Conservation (phyloP, 1,139 yeast genomes). For the Sugiyamaella paludigena region DNA sequence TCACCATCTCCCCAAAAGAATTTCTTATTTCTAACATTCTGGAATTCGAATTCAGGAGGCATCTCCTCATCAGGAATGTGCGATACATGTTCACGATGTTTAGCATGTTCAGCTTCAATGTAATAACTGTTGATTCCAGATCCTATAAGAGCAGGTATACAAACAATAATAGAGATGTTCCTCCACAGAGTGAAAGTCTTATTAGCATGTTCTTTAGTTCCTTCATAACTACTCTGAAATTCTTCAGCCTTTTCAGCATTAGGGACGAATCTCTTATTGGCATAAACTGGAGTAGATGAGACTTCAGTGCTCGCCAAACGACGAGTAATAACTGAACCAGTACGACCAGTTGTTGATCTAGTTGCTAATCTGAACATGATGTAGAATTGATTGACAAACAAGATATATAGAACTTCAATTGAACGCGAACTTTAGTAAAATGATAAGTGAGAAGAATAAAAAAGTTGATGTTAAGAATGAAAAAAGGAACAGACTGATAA, state of each 20-base stretch:
- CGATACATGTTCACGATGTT: constrained; percentile 83
- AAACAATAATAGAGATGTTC: constrained; percentile 74
- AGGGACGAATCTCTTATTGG: constrained; percentile 31
- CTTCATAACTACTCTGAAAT: constrained; percentile 49
- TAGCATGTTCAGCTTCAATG: constrained; percentile 82
- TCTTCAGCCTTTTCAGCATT: constrained; percentile 55
- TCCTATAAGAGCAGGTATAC: constrained; percentile 74
- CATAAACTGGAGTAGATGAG: constrained; percentile 18
- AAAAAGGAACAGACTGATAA: too few relatives aligned
- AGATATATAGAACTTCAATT: too few relatives aligned
- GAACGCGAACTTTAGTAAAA: too few relatives aligned
- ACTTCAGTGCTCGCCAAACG: constrained; percentile 22
- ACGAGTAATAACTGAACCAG: constrained; percentile 8
- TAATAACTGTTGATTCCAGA: constrained; percentile 78
- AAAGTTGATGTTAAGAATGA: too few relatives aligned
- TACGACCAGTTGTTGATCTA: constrained; percentile 8
- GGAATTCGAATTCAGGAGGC: constrained; percentile 88
- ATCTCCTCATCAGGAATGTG: constrained; percentile 75
- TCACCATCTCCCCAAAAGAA: constrained; percentile 99
- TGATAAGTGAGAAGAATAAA: too few relatives aligned
- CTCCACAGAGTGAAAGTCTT: constrained; percentile 79
- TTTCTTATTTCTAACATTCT: constrained; percentile 79
- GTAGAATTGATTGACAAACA: background rate
- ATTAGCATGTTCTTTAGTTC: constrained; percentile 74
- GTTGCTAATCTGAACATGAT: constrained; percentile 15